Conservation (phyloP, 2,329 filamentous ascomycete species). For the Mollisiaceae sp. region DNA sequence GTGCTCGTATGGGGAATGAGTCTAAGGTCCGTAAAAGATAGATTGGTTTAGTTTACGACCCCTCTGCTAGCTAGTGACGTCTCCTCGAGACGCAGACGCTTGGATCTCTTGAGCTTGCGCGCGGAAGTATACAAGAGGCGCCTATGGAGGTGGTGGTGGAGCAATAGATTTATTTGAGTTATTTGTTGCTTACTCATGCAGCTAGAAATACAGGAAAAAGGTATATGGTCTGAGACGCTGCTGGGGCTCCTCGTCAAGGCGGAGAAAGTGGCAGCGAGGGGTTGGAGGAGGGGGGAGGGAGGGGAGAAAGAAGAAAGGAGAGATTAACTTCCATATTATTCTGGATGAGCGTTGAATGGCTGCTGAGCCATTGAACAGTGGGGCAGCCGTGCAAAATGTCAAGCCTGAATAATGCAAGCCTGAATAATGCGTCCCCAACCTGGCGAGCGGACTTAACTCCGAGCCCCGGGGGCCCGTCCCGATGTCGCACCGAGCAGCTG, state of each 20-base stretch:
- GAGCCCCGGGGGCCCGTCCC: neutral
- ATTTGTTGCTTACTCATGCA: neutral
- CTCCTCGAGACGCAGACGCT: constrained; percentile 7
- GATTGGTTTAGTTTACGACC: constrained; percentile 6
- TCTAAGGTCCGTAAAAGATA: neutral
- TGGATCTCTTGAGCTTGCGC: constrained; percentile 3
- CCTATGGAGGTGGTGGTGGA: neutral
- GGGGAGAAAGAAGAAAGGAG: neutral
- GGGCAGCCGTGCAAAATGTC: neutral
- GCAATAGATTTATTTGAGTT: neutral
- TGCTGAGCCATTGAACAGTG: constrained; percentile 4
- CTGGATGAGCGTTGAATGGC: neutral
- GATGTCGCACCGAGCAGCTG: constrained; percentile 1
- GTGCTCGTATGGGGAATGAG: constrained; percentile 3
- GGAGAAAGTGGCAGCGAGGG: neutral
- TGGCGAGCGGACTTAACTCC: neutral
- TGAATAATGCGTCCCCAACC: neutral
- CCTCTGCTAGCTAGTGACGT: constrained; percentile 9
- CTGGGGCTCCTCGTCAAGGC: neutral
- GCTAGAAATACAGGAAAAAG: neutral
- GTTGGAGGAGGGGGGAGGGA: neutral
- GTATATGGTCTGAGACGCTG: neutral
- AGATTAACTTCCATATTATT: neutral
- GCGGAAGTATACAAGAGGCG: constrained; percentile 4
- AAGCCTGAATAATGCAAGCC: constrained; percentile 3